These are phyloP conservation scores for Trifolium repens DNA, from an alignment of 306 rosid genomes.

Conservation along the genomic window DNA sequence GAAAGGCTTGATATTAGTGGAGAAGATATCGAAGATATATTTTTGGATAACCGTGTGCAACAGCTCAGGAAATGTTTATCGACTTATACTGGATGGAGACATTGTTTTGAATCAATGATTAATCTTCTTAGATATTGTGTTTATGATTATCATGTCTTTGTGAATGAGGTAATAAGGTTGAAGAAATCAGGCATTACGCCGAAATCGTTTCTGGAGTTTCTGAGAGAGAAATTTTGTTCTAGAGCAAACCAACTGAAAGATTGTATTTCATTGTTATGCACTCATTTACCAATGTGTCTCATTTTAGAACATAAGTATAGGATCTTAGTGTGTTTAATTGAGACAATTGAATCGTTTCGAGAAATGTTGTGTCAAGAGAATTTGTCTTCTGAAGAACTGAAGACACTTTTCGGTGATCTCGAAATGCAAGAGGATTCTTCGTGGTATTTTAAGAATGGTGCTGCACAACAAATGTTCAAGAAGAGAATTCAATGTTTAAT, in stretches of 20 bases:
- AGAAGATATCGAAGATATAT: not conserved
- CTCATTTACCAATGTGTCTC: not conserved
- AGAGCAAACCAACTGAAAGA: not conserved
- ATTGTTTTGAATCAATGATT: not conserved
- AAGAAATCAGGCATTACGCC: not conserved
- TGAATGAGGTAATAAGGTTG: not conserved
- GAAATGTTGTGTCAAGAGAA: slow-evolving; percentile 27
- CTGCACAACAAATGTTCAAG: slow-evolving; percentile 1
- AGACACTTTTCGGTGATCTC: slow-evolving; percentile 34
- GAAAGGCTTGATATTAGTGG: not conserved
- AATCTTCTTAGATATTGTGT: not conserved
- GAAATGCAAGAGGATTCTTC: not conserved
- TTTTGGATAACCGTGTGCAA: not conserved
- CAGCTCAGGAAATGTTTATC: not conserved
- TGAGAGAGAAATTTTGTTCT: not conserved
- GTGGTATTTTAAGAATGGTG: not conserved
- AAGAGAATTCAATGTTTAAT: slow-evolving; percentile 51
- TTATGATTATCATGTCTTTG: not conserved
- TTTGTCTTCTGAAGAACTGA: slow-evolving; percentile 39
- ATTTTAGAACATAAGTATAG: not conserved
- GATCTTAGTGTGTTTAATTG: not conserved
- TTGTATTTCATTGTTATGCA: not conserved
- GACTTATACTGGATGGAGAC: not conserved
- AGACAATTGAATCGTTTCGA: not conserved
- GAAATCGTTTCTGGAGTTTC: not conserved